Conservation (phyloP, 805 yeast genomes). For the Kuraishia ogatae region DNA sequence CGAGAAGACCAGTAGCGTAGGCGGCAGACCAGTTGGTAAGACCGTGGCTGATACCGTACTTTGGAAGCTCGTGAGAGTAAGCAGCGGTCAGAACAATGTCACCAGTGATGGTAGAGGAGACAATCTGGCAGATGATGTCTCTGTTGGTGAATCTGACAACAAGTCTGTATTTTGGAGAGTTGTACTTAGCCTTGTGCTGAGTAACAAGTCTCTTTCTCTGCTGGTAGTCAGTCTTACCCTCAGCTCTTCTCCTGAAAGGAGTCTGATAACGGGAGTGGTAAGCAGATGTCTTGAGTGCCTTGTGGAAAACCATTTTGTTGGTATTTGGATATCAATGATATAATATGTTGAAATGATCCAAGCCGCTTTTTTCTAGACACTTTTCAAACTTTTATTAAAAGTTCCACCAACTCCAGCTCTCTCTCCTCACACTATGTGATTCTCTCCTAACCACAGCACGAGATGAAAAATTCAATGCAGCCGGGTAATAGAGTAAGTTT, state of each 20-base stretch:
- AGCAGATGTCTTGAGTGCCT: conserved; percentile 71
- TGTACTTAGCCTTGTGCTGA: conserved; percentile 99
- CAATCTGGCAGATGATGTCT: conserved; percentile 96
- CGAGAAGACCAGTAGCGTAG: conserved; percentile 95
- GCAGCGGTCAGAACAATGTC: conserved; percentile 95
- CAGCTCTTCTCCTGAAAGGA: conserved; percentile 99
- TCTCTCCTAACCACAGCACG: neutral
- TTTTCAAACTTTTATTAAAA: no score
- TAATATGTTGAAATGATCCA: neutral
- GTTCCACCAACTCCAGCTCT: neutral
- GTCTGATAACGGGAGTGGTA: conserved; percentile 99
- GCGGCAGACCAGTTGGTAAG: conserved; percentile 99
- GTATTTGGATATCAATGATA: neutral
- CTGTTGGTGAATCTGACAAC: conserved; percentile 99
- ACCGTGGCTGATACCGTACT: conserved; percentile 96
- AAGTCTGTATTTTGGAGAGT: conserved; percentile 98
- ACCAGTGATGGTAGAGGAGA: conserved; percentile 95
- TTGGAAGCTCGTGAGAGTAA: conserved; percentile 97
- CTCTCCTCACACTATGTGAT: neutral
- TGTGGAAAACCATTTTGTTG: conserved; percentile 67
- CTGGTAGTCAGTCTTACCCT: conserved; percentile 99
- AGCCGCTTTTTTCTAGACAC: neutral
- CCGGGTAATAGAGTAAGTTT: neutral
- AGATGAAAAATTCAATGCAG: neutral
- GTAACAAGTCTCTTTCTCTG: conserved; percentile 99